phyloP scores from a whole-genome alignment of 208 protist species.

The Angomonas ambiguus region DNA sequence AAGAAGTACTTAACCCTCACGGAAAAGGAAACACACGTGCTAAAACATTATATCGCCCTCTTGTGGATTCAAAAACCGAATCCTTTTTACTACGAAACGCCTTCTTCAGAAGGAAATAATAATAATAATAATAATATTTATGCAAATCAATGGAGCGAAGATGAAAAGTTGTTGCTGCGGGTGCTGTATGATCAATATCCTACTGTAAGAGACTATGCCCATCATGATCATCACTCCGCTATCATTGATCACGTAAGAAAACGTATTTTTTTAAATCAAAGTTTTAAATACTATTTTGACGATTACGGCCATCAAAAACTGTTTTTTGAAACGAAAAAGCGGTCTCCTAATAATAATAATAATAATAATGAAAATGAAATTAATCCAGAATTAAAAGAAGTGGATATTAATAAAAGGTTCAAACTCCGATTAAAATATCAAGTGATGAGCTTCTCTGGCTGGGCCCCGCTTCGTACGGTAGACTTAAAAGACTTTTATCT shows the following conservation, averaged over 20 bases:
- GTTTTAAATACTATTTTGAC: conserved; percentile 56
- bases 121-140: too few relatives aligned
- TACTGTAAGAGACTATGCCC: not conserved
- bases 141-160: not conserved
- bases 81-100: not conserved
- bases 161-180: not conserved
- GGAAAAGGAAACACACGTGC: not conserved
- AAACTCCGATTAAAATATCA: conserved; percentile 64
- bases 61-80: not conserved
- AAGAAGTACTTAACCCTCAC: not conserved
- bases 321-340: not conserved
- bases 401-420: too few relatives aligned
- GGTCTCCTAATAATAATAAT: too few relatives aligned
- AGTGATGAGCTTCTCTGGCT: conserved; percentile 71
- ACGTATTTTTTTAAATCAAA: conserved; percentile 29
- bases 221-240: conserved; percentile 27
- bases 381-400: too few relatives aligned
- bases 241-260: conserved; percentile 35
- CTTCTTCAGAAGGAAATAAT: not conserved
- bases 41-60: not conserved
- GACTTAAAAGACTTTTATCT: conserved; percentile 20
- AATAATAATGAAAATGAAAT: conserved; percentile 10
- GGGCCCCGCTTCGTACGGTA: conserved; percentile 41
- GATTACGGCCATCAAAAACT: conserved; percentile 29
- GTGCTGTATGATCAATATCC: not conserved